Percentiles rank a stretch among this genome's conserved stretches.
Conservation (phyloP, 305 asterid species). For the Caryopteris hybrid region DNA sequence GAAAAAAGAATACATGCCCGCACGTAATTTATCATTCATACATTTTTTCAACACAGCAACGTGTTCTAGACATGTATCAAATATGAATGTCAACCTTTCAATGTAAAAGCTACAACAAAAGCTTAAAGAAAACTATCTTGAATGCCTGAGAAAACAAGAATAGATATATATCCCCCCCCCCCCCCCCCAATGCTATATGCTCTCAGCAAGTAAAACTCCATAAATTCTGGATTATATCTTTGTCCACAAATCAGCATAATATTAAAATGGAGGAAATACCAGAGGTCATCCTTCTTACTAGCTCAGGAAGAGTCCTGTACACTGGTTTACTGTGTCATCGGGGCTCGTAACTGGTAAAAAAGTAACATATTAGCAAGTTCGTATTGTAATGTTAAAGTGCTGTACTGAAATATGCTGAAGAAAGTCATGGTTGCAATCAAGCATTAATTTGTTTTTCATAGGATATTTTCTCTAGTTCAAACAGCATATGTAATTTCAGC, state of each 20-base stretch:
- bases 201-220: background rate
- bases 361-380: background rate
- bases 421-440: background rate
- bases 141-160: background rate
- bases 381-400: background rate
- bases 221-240: conserved; percentile 1
- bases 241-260: conserved; percentile 3
- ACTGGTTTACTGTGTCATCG: conserved; percentile 61
- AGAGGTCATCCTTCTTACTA: conserved; percentile 29
- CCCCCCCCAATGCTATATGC: background rate
- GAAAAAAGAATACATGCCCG: no score
- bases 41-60: background rate
- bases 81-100: background rate
- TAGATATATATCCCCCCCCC: no score
- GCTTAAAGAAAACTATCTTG: background rate
- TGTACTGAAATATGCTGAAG: background rate
- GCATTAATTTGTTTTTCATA: background rate
- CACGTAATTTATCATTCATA: no score
- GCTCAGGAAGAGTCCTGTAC: conserved; percentile 55
- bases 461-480: no score
- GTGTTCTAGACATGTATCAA: background rate
- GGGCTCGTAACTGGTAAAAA: conserved; percentile 74
- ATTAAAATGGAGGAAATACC: conserved; percentile 7
- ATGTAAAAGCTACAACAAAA: conserved; percentile 18
- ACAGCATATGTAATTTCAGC: no score